These are phyloP conservation scores for Omphalotus guepiniiformis DNA, from an alignment of 768 basidiomycete species.

Conservation along the genomic window DNA sequence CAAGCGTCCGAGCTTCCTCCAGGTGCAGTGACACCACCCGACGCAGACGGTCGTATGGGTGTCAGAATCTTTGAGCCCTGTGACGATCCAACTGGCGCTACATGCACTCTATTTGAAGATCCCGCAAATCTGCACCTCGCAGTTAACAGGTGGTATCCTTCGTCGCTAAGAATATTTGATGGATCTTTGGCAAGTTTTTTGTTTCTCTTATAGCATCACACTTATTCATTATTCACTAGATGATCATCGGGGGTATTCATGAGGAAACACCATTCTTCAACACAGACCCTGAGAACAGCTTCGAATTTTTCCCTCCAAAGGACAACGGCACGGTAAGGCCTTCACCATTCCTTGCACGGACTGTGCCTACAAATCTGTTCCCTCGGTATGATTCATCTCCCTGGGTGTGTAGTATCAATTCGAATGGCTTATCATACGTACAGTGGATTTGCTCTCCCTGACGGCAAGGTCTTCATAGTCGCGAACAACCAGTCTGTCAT, in stretches of 20 bases:
- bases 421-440: not conserved
- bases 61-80: conserved; percentile 23
- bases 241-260: conserved; percentile 39
- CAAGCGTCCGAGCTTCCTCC: conserved; percentile 41
- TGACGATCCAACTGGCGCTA: conserved; percentile 13
- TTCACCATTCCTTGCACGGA: conserved; percentile 33
- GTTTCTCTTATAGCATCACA: conserved; percentile 30
- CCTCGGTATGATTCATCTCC: conserved; percentile 26
- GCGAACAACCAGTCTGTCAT: conserved; percentile 37
- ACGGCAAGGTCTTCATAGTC: conserved; percentile 48
- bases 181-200: conserved; percentile 37
- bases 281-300: conserved; percentile 29
- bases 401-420: not conserved
- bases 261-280: conserved; percentile 16
- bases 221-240: conserved; percentile 27
- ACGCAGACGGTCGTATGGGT: conserved; percentile 22
- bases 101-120: conserved; percentile 34
- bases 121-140: conserved; percentile 45
- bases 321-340: conserved; percentile 25
- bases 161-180: conserved; percentile 24
- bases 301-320: conserved; percentile 29
- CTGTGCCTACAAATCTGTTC: conserved; percentile 53
- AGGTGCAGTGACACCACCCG: conserved; percentile 25
- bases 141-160: conserved; percentile 40
- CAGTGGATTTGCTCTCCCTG: conserved; percentile 49